A percentile compares a stretch with the other conserved stretches of the same genome.
Evolutionary conservation across 2,329 filamentous ascomycete species (phyloP).

Genomic region (Trichoderma sp.): DNA sequence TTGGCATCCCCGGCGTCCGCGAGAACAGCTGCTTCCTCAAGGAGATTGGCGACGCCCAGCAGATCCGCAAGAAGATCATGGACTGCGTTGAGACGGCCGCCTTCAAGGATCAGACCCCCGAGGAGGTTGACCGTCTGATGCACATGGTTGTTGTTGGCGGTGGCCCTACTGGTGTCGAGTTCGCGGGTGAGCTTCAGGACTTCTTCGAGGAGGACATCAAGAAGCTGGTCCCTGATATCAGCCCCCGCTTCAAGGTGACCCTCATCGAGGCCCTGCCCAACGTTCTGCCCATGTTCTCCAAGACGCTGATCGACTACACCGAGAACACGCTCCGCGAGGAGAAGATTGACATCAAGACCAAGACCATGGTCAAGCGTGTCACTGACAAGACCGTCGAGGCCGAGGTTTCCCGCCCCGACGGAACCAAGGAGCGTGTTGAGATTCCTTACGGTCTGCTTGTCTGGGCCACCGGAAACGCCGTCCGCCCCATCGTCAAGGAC

Average conservation of each 20-base stretch:
- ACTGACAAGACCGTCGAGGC: conserved; percentile 92
- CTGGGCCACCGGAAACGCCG: conserved; percentile 96
- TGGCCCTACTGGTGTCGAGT: conserved; percentile 96
- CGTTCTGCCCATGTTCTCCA: conserved; percentile 96
- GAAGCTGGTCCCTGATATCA: conserved; percentile 96
- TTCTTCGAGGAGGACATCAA: conserved; percentile 98
- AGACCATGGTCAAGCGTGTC: conserved; percentile 98
- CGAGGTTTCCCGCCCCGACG: conserved; percentile 77
- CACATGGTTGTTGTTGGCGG: conserved; percentile 97
- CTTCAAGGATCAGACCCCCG: conserved; percentile 90
- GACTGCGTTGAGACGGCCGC: conserved; percentile 98
- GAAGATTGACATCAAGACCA: conserved; percentile 94
- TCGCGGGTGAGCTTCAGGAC: conserved; percentile 96
- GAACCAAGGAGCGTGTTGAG: conserved; percentile 75
- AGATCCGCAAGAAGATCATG: conserved; percentile 98
- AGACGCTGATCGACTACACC: conserved; percentile 98
- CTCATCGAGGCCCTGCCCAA: conserved; percentile 96
- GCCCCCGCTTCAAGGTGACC: conserved; percentile 93
- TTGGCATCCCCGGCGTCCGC: conserved; percentile 92
- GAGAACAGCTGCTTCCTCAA: conserved; percentile 98
- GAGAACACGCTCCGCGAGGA: conserved; percentile 99
- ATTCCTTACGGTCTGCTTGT: conserved; percentile 96
- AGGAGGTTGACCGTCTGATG: conserved; percentile 89
- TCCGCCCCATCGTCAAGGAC: conserved; percentile 86
- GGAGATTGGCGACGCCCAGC: conserved; percentile 94